Percentiles rank a stretch among this genome's conserved stretches.
Evolutionary conservation across 352 stramenopile genomes (phyloP).

Genomic region (Globisporangium acanthophoron): DNA sequence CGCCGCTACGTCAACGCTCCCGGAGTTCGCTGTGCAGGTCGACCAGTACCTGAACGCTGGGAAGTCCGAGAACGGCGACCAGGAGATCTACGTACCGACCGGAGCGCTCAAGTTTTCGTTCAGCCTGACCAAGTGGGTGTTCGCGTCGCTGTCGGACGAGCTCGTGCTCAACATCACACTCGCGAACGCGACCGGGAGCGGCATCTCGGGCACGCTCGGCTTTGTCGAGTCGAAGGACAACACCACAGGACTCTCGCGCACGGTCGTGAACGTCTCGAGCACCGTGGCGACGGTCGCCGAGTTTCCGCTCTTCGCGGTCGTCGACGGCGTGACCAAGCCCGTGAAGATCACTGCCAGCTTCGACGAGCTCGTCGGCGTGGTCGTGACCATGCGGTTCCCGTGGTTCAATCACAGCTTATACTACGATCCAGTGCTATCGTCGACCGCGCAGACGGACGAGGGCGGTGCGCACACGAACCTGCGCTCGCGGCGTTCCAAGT

Average conservation of each 20-base stretch:
- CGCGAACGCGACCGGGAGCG: slow-evolving; percentile 1
- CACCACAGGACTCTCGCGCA: not conserved
- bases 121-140: slow-evolving; percentile 17
- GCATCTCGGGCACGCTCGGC: not conserved
- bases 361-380: slow-evolving; percentile 4
- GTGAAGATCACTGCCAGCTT: slow-evolving; percentile 5
- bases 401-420: slow-evolving; percentile 3
- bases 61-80: slow-evolving; percentile 4
- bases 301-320: slow-evolving; percentile 14
- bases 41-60: slow-evolving; percentile 16
- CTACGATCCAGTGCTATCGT: slow-evolving; percentile 4
- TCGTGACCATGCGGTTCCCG: slow-evolving; percentile 11
- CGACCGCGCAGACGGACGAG: not conserved
- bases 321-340: slow-evolving; percentile 8
- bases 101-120: slow-evolving; percentile 22
- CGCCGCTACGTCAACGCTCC: not conserved
- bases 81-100: slow-evolving; percentile 8
- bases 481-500: not conserved
- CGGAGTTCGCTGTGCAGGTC: slow-evolving; percentile 12
- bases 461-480: not conserved
- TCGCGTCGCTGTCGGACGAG: slow-evolving; percentile 6
- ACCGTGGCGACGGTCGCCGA: slow-evolving; percentile 9
- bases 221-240: not conserved
- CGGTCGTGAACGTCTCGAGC: slow-evolving; percentile 3
- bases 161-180: slow-evolving; percentile 19